Percentiles rank a stretch among this genome's conserved stretches.
Conservation (phyloP, 1,284 basidiomycete genomes). For the Irpex sp. region DNA sequence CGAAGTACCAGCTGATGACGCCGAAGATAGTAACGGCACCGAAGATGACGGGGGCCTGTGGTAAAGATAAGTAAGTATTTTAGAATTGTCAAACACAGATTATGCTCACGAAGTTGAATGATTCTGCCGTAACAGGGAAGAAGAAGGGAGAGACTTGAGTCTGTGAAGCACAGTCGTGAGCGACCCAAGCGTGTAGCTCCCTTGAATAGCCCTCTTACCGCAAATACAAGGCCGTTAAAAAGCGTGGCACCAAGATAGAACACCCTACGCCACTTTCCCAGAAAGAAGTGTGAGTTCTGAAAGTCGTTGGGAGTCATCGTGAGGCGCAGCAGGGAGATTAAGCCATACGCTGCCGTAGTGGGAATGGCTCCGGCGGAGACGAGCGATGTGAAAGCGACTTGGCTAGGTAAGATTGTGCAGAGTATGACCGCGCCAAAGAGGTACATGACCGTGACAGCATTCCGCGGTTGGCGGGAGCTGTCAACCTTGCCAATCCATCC, state of each 20-base stretch:
- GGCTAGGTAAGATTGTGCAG: constrained; percentile 81
- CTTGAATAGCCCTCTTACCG: constrained; percentile 42
- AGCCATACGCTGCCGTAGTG: constrained; percentile 79
- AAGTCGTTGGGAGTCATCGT: constrained; percentile 75
- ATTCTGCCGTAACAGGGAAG: constrained; percentile 70
- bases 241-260: constrained; percentile 65
- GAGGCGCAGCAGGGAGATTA: constrained; percentile 71
- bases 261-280: constrained; percentile 61
- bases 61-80: not conserved
- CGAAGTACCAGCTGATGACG: constrained; percentile 70
- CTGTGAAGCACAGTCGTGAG: constrained; percentile 30
- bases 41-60: constrained; percentile 75
- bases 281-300: constrained; percentile 56
- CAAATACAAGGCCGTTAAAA: constrained; percentile 73
- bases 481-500: constrained; percentile 77
- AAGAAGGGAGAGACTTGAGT: constrained; percentile 78
- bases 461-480: constrained; percentile 64
- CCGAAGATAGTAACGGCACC: constrained; percentile 75
- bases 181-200: not conserved
- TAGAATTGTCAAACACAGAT: not conserved
- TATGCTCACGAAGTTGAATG: constrained; percentile 75
- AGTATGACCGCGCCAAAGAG: constrained; percentile 68
- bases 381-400: constrained; percentile 84
- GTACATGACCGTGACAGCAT: constrained; percentile 81
- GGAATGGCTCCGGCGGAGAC: constrained; percentile 80